Evolutionary conservation across 164 flowering plant species (phyloP), one percentile per base, ranked within the genome.

Genomic region (Stephania japonica): DNA sequence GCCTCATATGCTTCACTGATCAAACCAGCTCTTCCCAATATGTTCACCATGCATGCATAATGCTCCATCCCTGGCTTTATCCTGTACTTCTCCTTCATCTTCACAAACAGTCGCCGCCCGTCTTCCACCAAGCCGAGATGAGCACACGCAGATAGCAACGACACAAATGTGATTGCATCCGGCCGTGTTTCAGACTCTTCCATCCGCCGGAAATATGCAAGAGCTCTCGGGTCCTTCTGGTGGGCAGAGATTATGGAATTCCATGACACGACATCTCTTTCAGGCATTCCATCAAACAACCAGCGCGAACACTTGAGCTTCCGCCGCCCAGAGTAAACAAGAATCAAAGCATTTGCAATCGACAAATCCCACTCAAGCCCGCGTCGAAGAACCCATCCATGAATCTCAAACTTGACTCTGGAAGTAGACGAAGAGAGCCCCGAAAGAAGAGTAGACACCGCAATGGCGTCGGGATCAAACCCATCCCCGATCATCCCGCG

Each of bases 31-130:
- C 89, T 85, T 68, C 90, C 97, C 38, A 86, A 85, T 10, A 95
- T 87, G 75, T 91, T 89, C 77, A 90, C 97, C 92, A 90, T 80
- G 63, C 99, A 90, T 8, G 89, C 88, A 72, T 86, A 87, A 79
- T 93, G 99, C 76, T 95, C 96, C 89, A 87, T 87, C 11, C 65
- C 70, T 14, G 98, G 89, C 10, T 42, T 71, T 24, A 91, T 87
- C 13, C 73, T 65, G 65, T 84, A 91, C 53, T 65, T 72, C 14
- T 77, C 82, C 42, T 61, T 76, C 98, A 95, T 90, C 70, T 79
- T 47, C 2, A 71, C 72, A 75, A 83, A 92, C 53, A 91, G 70
- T 25, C 41, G 21, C 79, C 79, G 80, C 26, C 97, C 98, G 0
- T 86, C 93, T 61, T 85, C 81, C 23, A 91, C 90, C 77, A 87